Evolutionary conservation across 306 rosid species (phyloP), one percentile per base, ranked within the genome.

Genomic region (Rosa persica): DNA sequence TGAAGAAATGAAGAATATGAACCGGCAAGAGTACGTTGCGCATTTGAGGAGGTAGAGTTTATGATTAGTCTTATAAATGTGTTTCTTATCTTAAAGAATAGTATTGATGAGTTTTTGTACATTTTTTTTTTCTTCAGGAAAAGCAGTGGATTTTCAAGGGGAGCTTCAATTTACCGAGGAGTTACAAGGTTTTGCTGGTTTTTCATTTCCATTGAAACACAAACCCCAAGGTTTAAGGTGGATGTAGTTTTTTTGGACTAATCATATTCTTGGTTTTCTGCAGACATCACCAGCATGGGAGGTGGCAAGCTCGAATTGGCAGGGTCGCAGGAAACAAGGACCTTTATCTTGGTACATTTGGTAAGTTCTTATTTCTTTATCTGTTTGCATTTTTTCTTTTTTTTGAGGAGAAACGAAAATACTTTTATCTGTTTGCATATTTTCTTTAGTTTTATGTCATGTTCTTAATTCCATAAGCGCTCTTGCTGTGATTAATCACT

Each of bases 221-320:
- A 17, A 57, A 20, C 49, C 3, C 69, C 5, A 52, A 47, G 8
- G 17, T 46, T 8, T 38, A 36, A 9, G 57, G 9, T 66, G 15
- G 17, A 36, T 16, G 3, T 34, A 34, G 12, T 51, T 42, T 2
- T 16, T 22, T 55, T 6, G 47, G 74, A 78, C 40, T 64, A 36
- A 55, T 58, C 51, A 47, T 44, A 4, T 12, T 36, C 57, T 13
- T 75, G 15, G 20, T 15, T 72, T 62, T 80, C 42, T 86, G 48
- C 81, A 96, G 99, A 72, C 99, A 96, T 83, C 99, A 96, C 70
- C 99, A 96, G 69, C 98, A 96, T 75, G 99, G 99, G 38, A 88
- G 99, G 87, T 96, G 99, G 99, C 99, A 96, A 85, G 99, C 99
- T 60, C 87, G 99, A 84, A 96, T 96, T 23, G 99, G 99, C 79